A percentile compares a stretch with the other conserved stretches of the same genome.
These are phyloP conservation scores for Cymbidium sinense DNA, from an alignment of 106 monocot genomes.

Conservation along the genomic window DNA sequence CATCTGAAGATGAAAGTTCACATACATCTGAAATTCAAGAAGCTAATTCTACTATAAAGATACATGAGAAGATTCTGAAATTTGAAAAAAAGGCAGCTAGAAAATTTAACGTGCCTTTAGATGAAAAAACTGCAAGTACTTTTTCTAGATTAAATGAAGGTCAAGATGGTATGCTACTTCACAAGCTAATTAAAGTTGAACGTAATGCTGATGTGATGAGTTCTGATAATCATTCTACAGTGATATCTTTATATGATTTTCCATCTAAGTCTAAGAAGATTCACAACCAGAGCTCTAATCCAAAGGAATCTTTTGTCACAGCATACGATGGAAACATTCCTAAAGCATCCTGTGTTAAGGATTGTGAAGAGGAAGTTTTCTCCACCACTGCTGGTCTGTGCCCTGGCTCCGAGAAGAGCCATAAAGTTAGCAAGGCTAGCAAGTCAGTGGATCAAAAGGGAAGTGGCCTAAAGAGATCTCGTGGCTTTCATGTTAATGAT, in stretches of 20 bases:
- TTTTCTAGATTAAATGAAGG: constrained; percentile 3
- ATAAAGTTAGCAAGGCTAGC: constrained; percentile 13
- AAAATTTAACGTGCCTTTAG: background rate
- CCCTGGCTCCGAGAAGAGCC: constrained; percentile 13
- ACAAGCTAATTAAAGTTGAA: constrained; percentile 1
- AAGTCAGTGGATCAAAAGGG: constrained; percentile 28
- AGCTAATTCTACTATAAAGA: constrained; percentile 12
- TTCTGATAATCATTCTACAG: constrained; percentile 7
- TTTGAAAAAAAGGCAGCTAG: constrained; percentile 20
- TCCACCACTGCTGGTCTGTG: background rate
- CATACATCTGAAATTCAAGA: constrained; percentile 7
- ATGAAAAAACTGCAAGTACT: constrained; percentile 10
- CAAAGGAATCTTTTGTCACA: constrained; percentile 15
- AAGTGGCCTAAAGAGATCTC: constrained; percentile 33
- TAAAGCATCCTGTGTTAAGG: constrained; percentile 1
- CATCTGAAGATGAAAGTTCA: constrained; percentile 2
- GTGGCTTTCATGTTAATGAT: constrained; percentile 48
- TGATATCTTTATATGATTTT: constrained; percentile 9
- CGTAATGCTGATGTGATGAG: background rate
- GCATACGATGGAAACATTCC: constrained; percentile 9
- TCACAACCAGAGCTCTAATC: too few species aligned
- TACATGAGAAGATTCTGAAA: constrained; percentile 17
- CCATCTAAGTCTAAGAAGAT: constrained; percentile 9
- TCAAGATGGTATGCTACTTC: constrained; percentile 3
- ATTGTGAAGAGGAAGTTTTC: constrained; percentile 6